phyloP scores from a whole-genome alignment of 2,329 filamentous ascomycete species.

The Xenoacremonium recifei region DNA sequence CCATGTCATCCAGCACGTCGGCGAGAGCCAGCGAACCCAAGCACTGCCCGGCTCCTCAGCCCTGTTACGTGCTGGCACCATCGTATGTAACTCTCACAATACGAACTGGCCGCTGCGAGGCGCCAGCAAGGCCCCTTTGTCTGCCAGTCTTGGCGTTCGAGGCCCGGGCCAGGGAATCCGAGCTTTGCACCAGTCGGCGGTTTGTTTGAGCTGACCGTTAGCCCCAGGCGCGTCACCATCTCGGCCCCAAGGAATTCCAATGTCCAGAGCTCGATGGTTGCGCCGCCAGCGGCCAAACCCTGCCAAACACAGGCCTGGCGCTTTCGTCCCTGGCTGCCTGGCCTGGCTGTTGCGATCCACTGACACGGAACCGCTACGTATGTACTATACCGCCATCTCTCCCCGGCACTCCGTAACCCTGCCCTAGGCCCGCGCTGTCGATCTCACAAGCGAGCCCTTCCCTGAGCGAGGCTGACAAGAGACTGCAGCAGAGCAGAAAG shows the following conservation, averaged over 20 bases:
- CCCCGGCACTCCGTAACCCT: conserved; percentile 9
- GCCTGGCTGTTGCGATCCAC: conserved; percentile 17
- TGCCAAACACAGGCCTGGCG: conserved; percentile 5
- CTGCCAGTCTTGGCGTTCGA: conserved; percentile 2
- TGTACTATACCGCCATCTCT: neutral
- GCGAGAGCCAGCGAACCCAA: too few relatives aligned
- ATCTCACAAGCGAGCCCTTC: conserved; percentile 15
- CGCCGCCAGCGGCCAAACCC: conserved; percentile 3
- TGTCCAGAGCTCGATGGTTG: conserved; percentile 10
- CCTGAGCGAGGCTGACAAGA: conserved; percentile 15
- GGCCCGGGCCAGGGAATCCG: conserved; percentile 20
- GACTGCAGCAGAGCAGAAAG: conserved; percentile 2
- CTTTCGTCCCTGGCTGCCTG: conserved; percentile 10
- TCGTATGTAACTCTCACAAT: too few relatives aligned
- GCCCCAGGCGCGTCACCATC: conserved; percentile 6
- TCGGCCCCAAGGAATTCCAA: neutral
- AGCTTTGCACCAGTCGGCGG: conserved; percentile 10
- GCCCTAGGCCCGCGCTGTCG: conserved; percentile 18
- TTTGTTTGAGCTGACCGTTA: conserved; percentile 16
- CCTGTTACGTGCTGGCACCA: too few relatives aligned
- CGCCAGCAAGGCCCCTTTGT: neutral
- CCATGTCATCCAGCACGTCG: too few relatives aligned
- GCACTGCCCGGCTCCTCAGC: too few relatives aligned
- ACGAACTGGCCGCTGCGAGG: neutral
- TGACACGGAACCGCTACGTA: conserved; percentile 10